Evolutionary conservation across 163 green algal genomes (phyloP).

Genomic region (Coccomyxa subellipsoidea): DNA sequence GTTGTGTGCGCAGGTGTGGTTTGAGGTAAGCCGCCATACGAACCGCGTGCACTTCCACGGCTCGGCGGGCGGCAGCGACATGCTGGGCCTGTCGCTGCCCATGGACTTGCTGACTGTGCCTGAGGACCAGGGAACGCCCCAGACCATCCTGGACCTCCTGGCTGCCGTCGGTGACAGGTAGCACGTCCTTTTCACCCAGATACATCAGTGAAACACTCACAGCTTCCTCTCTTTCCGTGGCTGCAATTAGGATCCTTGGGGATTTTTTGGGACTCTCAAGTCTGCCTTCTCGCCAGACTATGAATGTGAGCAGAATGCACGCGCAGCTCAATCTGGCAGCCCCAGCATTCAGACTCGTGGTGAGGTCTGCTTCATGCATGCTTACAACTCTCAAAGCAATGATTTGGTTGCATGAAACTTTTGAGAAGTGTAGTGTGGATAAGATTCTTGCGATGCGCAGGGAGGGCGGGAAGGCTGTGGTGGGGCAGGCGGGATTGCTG

Average conservation of each 20-base stretch:
- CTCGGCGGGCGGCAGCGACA: conserved; percentile 44
- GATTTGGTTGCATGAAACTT: too few species aligned
- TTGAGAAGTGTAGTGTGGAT: too few species aligned
- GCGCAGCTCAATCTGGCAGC: too few species aligned
- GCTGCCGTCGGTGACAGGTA: not conserved
- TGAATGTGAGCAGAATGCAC: too few species aligned
- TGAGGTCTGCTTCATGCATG: too few species aligned
- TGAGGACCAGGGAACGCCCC: not conserved
- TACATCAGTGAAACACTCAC: too few species aligned
- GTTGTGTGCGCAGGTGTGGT: conserved; percentile 56
- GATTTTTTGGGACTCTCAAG: too few species aligned
- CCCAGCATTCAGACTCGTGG: too few species aligned
- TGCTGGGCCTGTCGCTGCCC: conserved; percentile 66
- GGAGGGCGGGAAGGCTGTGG: conserved; percentile 13
- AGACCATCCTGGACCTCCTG: not conserved
- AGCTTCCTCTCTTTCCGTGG: too few species aligned
- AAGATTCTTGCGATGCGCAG: not conserved
- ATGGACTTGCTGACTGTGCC: conserved; percentile 52
- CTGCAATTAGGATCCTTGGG: too few species aligned
- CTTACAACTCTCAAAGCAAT: too few species aligned
- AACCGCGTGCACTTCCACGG: conserved; percentile 79
- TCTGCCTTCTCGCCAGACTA: too few species aligned
- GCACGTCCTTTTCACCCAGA: not conserved
- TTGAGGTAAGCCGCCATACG: conserved; percentile 79
- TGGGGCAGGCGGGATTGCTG: conserved; percentile 33